Evolutionary conservation across 352 stramenopile species (phyloP).

Genomic region (Phytophthora kernoviae): DNA sequence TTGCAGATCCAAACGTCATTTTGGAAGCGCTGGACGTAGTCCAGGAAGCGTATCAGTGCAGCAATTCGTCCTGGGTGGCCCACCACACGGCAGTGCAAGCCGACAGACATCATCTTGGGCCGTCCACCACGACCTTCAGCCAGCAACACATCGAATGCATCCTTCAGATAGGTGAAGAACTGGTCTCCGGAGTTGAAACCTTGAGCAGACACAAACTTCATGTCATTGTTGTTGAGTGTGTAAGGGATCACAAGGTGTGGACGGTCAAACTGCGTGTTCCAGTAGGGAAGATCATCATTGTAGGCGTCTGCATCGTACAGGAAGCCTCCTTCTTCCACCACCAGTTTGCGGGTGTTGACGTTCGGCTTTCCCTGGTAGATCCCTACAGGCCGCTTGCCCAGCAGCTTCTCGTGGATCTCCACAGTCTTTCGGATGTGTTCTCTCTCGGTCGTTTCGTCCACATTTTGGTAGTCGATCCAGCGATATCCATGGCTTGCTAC

Average conservation of each 20-base stretch:
- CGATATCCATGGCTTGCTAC: conserved; percentile 94
- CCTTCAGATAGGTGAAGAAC: conserved; percentile 95
- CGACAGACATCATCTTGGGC: conserved; percentile 97
- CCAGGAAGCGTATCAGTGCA: conserved; percentile 92
- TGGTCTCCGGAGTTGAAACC: conserved; percentile 93
- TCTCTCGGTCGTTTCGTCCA: conserved; percentile 90
- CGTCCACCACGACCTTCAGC: conserved; percentile 86
- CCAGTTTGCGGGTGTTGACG: conserved; percentile 88
- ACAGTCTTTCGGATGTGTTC: conserved; percentile 94
- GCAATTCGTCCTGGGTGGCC: conserved; percentile 89
- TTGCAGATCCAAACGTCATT: conserved; percentile 93
- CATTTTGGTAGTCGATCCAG: conserved; percentile 96
- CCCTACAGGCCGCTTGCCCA: conserved; percentile 91
- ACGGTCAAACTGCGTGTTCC: conserved; percentile 87
- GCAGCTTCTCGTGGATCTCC: conserved; percentile 89
- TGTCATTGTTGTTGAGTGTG: conserved; percentile 96
- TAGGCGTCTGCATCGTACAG: conserved; percentile 97
- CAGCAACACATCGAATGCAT: conserved; percentile 88
- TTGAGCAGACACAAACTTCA: conserved; percentile 93
- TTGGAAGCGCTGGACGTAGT: conserved; percentile 91
- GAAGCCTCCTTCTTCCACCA: conserved; percentile 94
- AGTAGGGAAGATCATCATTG: conserved; percentile 96
- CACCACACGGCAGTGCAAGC: conserved; percentile 93
- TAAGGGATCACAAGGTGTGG: conserved; percentile 96
- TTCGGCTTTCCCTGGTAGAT: conserved; percentile 97